Base-by-base conservation (phyloP, 495 filamentous ascomycete genomes). In the Daldinia caldariorum region DNA sequence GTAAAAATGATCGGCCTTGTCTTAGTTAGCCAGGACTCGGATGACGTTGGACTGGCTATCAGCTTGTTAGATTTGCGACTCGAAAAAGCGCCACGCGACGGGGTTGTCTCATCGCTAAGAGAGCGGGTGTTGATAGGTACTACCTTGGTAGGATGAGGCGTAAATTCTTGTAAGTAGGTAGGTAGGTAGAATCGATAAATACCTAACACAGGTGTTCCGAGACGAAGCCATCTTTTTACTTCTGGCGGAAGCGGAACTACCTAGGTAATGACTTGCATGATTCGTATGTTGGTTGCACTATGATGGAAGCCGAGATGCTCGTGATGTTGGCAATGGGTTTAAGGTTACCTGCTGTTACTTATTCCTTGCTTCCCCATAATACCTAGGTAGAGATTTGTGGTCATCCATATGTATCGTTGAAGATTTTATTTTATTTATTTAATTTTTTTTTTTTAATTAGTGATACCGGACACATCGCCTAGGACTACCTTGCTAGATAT, bases 1-100 rank as follows among this genome's bases (percentile, higher is more conserved):
- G 34, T 35, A 35, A 35, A 3, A 35, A 35, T 35, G 34, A 43
- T 64, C 59, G 54, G 29, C 45, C 31, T 63, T 63, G 34, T 35
- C 56, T 22, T 63, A 66, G 57, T 22, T 63, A 66, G 57, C 18
- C 51, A 58, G 58, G 58, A 66, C 63, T 66, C 58, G 61, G 62
- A 56, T 43, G 16, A 43, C 16, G 39, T 43, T 43, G 39, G 39
- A 43, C 39, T 26, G 6, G 55, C 43, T 31, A 56, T 57, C 34
- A 65, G 50, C 50, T 62, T 50, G 45, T 49, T 45, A 66, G 62
- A 51, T 26, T 53, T 32, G 55, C 32, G 51, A 62, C 59, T 71
- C 62, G 63, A 49, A 37, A 37, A 18, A 66, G 37, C 68, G 58
- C 63, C 63, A 71, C 67, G 54, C 16, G 16, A 14, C n/a, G 49